phyloP scores from a whole-genome alignment of 164 flowering plant species.

The Aristolochia contorta region DNA sequence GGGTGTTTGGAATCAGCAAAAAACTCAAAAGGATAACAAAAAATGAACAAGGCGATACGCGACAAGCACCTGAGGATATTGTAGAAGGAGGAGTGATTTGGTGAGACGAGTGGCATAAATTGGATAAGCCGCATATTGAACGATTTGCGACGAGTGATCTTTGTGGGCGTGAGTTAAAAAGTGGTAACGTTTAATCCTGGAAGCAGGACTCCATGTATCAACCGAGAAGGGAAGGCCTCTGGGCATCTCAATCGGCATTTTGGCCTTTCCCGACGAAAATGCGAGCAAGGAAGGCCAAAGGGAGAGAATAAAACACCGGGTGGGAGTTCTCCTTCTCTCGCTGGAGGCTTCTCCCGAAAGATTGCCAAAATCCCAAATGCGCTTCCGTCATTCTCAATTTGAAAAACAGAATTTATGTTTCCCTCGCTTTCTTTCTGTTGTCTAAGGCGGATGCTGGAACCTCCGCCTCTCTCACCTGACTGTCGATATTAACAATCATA shows the following conservation, averaged over 20 bases:
- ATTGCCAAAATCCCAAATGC: no score
- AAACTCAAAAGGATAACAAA: not conserved
- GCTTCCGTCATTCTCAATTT: no score
- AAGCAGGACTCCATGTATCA: conserved; percentile 60
- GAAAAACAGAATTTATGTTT: no score
- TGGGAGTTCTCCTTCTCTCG: no score
- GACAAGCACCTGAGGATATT: conserved; percentile 41
- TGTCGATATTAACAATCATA: no score
- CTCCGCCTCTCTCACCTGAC: no score
- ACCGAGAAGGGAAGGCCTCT: conserved; percentile 80
- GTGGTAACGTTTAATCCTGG: conserved; percentile 51
- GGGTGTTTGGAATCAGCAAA: not conserved
- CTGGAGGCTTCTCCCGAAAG: no score
- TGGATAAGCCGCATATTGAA: conserved; percentile 40
- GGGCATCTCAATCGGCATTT: conserved; percentile 82
- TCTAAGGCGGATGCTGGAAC: no score
- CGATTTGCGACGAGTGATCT: conserved; percentile 52
- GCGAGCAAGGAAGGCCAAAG: not conserved
- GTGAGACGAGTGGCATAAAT: conserved; percentile 63
- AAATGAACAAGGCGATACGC: not conserved
- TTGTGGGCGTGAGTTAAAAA: conserved; percentile 83
- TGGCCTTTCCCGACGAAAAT: not conserved
- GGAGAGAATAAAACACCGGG: not conserved
- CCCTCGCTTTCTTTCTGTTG: no score
- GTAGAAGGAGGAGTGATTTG: conserved; percentile 37